Evolutionary conservation across 2,329 filamentous ascomycete genomes (phyloP).

Genomic region (Ascochyta rabiei): DNA sequence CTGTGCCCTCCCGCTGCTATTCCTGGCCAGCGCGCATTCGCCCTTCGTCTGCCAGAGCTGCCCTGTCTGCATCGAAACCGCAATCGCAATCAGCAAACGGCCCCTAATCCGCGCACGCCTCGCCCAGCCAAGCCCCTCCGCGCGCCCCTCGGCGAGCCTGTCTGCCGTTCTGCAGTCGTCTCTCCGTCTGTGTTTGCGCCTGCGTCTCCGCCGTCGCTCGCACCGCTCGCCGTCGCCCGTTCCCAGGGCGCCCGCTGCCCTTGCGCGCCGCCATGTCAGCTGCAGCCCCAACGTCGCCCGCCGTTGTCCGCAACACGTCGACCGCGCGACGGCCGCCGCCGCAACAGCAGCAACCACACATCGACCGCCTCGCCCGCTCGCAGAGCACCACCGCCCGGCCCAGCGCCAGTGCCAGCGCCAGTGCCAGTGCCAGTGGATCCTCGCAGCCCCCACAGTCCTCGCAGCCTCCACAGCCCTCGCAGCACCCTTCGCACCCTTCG

Average conservation of each 20-base stretch:
- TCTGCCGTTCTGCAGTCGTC: conserved; percentile 3
- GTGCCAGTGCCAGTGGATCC: conserved; percentile 17
- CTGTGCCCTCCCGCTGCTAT: conserved; percentile 2
- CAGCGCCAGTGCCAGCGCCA: conserved; percentile 21
- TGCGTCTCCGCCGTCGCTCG: conserved; percentile 11
- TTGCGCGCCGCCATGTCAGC: conserved; percentile 44
- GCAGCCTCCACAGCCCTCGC: not conserved
- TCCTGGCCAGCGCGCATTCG: conserved; percentile 11
- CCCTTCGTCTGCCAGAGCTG: conserved; percentile 11
- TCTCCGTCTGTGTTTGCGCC: no score
- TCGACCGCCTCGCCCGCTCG: conserved; percentile 45
- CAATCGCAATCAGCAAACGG: conserved; percentile 16
- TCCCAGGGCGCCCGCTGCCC: conserved; percentile 29
- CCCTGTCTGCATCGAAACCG: conserved; percentile 18
- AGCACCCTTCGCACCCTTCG: conserved; percentile 44
- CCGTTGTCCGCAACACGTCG: conserved; percentile 46
- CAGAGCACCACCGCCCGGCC: conserved; percentile 44
- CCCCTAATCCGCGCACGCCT: conserved; percentile 19
- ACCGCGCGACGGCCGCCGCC: conserved; percentile 37
- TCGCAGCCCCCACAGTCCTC: not conserved
- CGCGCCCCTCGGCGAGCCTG: not conserved
- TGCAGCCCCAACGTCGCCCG: conserved; percentile 51
- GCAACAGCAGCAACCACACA: conserved; percentile 24
- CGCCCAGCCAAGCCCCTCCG: conserved; percentile 3
- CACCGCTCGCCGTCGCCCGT: conserved; percentile 12